Conservation (phyloP, 2,329 filamentous ascomycete species). For the Peltaster fructicola region DNA sequence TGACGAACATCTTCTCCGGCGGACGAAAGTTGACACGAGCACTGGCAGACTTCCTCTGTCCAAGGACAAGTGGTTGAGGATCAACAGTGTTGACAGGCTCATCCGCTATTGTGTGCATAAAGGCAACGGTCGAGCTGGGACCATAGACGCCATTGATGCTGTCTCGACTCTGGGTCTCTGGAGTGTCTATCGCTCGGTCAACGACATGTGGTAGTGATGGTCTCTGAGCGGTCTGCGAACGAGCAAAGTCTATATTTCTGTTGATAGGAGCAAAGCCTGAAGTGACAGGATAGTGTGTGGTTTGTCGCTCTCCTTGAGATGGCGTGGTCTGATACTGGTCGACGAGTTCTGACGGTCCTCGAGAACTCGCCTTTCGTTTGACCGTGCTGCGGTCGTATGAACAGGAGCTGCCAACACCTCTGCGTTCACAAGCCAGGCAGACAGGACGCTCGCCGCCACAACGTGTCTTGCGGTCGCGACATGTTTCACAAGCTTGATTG, state of each 20-base stretch:
- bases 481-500: slow-evolving; percentile 8
- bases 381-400: slow-evolving; percentile 5
- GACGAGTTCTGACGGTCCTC: slow-evolving; percentile 1
- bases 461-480: slow-evolving; percentile 11
- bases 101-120: slow-evolving; percentile 9
- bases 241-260: slow-evolving; percentile 1
- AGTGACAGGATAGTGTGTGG: no score
- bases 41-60: slow-evolving; percentile 4
- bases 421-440: slow-evolving; percentile 8
- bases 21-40: slow-evolving; percentile 3
- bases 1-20: slow-evolving; percentile 5
- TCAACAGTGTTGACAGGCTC: slow-evolving; percentile 3
- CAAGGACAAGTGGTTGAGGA: slow-evolving; percentile 1
- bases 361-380: neutral
- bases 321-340: neutral
- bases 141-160: no score
- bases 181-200: no score
- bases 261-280: slow-evolving; percentile 1
- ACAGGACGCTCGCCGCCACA: slow-evolving; percentile 9
- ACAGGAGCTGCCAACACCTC: slow-evolving; percentile 8
- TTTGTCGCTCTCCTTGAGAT: no score
- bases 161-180: no score
- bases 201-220: slow-evolving; percentile 9
- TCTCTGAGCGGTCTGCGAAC: slow-evolving; percentile 3
- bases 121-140: slow-evolving; percentile 12